Evolutionary conservation across 1,139 yeast genomes (phyloP), one percentile per base, ranked within the genome.

Genomic region (Suhomyces taliae): DNA sequence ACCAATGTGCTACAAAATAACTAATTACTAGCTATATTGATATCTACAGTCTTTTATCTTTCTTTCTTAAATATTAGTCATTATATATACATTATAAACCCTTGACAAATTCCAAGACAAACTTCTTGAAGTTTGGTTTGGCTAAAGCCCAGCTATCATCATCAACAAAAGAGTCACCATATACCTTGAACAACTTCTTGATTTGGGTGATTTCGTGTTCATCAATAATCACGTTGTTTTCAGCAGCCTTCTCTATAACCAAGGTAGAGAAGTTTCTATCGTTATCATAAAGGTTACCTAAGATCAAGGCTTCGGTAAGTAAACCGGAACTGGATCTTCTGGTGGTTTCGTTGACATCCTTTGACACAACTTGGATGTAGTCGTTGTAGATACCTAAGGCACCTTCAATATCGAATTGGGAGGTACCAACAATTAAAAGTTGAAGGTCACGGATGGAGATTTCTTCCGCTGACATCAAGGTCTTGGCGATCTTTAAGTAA

Each of bases 221-320:
- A 27, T 74, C 75, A 12, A 60, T 59, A 1, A 84, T 48, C 1
- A 79, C 55, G 57, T 50, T 65, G 47, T 76, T 76, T 37, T 69
- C 74, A 4, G 72, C 59, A 1, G 85, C 81, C 53, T 82, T 84
- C 37, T 81, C 83, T 52, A 77, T 74, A n/a, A 85, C 65, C 39
- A 84, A 74, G 37, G 76, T 72, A 0, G 90, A 89, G 60, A 86
- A 78, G 47, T 81, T 84, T 36, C 88, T 62, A 56, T 86, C 90
- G 35, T 72, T 68, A 34, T 74, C 72, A 19, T 74, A 66, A 34
- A 86, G 63, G 45, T 68, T 71, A 1, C 81, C 74, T 24, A 81
- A 56, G 19, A 83, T 64, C 43, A 85, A 64, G 1, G 86, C 66
- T 53, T 83, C 83, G 0, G 85, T 76, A 24, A 84, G 57, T 27